Percentiles rank a stretch among this genome's conserved stretches.
These are phyloP conservation scores for Exidia glandulosa DNA, from an alignment of 768 basidiomycete genomes.

Conservation along the genomic window DNA sequence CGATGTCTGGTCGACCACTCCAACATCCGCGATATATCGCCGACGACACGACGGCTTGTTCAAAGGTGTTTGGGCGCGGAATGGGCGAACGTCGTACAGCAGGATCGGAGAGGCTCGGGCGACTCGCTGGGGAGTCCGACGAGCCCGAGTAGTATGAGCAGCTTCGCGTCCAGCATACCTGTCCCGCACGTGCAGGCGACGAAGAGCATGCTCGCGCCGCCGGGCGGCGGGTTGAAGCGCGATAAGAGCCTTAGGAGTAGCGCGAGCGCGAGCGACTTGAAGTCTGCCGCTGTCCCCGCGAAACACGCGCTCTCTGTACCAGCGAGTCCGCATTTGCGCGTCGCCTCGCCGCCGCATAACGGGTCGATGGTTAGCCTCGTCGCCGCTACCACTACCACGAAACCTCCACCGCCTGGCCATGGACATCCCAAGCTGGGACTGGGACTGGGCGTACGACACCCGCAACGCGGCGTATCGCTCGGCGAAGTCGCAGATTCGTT, in stretches of 20 bases:
- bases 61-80: constrained; percentile 80
- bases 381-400: neutral
- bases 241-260: neutral
- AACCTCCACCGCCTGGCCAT: neutral
- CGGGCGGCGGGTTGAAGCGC: neutral
- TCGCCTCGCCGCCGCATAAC: neutral
- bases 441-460: neutral
- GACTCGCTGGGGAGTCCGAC: neutral
- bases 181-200: neutral
- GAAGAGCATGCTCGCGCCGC: neutral
- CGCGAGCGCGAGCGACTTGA: neutral
- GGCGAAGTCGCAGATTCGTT: neutral
- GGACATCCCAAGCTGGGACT: neutral
- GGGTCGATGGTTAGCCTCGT: neutral
- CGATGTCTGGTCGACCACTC: constrained; percentile 66
- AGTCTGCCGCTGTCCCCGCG: neutral
- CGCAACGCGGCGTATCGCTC: neutral
- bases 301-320: too few species aligned
- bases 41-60: constrained; percentile 85
- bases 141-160: neutral
- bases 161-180: neutral
- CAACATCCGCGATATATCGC: constrained; percentile 68
- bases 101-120: neutral
- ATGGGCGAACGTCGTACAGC: constrained; percentile 32
- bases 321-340: neutral